Conservation (phyloP, 2,329 filamentous ascomycete genomes). For the Claviceps monticola region DNA sequence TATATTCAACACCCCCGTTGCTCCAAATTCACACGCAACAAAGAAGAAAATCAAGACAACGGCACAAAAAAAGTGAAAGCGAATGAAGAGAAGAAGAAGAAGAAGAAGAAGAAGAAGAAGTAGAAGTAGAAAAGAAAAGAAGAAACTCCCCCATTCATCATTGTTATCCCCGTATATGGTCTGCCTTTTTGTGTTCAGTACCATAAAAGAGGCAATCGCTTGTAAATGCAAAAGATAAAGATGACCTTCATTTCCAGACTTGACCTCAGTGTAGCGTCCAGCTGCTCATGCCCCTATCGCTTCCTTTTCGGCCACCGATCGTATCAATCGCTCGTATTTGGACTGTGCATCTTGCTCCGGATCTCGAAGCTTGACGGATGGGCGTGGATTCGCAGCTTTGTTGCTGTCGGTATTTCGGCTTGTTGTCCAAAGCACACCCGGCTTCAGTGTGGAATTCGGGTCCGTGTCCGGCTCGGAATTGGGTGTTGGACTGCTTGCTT, state of each 20-base stretch:
- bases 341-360: conserved; percentile 21
- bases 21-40: background rate
- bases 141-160: background rate
- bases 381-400: conserved; percentile 5
- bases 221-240: background rate
- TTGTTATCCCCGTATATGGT: background rate
- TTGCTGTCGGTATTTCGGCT: background rate
- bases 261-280: no score
- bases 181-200: background rate
- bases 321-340: conserved; percentile 24
- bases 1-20: no score
- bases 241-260: no score
- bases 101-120: background rate
- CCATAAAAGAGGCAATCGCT: background rate
- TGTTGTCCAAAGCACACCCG: conserved; percentile 24
- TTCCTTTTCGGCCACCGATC: conserved; percentile 22
- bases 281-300: conserved; percentile 10
- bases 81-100: background rate
- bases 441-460: conserved; percentile 11
- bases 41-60: background rate
- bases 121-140: background rate
- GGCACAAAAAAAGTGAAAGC: background rate
- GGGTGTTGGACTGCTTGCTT: conserved; percentile 16
- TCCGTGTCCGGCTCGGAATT: conserved; percentile 16
- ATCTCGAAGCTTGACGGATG: conserved; percentile 16